Evolutionary conservation across 768 basidiomycete species (phyloP).

Genomic region (Lentinula aciculospora): DNA sequence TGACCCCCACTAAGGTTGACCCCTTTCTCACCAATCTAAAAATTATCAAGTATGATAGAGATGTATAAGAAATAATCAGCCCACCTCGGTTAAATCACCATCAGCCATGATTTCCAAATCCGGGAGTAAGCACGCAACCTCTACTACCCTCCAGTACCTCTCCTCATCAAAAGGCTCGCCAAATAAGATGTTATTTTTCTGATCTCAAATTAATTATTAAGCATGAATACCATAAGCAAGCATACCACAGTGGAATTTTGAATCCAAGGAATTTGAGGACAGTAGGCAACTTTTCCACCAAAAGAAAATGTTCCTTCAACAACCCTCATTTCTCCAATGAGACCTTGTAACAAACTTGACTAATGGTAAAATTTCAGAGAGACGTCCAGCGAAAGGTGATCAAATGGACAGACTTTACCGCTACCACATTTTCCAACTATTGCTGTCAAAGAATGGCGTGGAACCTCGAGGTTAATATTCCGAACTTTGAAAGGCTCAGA

Average conservation of each 20-base stretch:
- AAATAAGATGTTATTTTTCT: constrained; percentile 67
- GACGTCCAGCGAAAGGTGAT: neutral
- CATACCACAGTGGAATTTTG: constrained; percentile 60
- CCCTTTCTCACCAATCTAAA: constrained; percentile 66
- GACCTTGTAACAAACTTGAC: constrained; percentile 53
- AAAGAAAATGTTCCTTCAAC: constrained; percentile 47
- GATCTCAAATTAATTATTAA: neutral
- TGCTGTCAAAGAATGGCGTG: constrained; percentile 53
- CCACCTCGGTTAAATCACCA: constrained; percentile 68
- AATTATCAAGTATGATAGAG: neutral
- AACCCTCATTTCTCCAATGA: constrained; percentile 68
- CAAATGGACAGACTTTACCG: constrained; percentile 41
- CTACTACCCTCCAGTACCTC: constrained; percentile 59
- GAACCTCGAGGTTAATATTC: constrained; percentile 45
- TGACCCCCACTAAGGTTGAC: constrained; percentile 65
- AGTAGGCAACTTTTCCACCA: constrained; percentile 63
- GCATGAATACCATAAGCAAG: neutral
- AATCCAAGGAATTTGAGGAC: constrained; percentile 74
- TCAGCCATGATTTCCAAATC: constrained; percentile 63
- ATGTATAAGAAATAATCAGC: neutral
- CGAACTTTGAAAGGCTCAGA: constrained; percentile 40
- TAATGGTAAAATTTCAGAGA: constrained; percentile 11
- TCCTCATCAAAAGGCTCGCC: constrained; percentile 60
- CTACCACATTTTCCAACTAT: constrained; percentile 67
- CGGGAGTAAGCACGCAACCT: constrained; percentile 52